These are phyloP conservation scores for Rhododendron williamsianum DNA, from an alignment of 148 eudicot genomes.

Conservation along the genomic window DNA sequence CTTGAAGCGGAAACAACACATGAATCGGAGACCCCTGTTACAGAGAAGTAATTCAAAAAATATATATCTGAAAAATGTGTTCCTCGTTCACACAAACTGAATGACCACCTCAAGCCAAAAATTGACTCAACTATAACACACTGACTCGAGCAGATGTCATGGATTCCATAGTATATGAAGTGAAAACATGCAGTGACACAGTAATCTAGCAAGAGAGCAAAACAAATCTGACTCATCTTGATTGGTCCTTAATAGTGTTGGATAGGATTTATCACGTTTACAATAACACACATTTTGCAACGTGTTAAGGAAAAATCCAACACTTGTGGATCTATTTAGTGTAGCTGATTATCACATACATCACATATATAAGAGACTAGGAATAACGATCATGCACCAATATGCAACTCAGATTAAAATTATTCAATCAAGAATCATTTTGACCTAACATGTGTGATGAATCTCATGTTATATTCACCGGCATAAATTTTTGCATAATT, in stretches of 20 bases:
- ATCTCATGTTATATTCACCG: neutral
- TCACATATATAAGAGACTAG: neutral
- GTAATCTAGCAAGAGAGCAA: neutral
- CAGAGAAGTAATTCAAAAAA: neutral
- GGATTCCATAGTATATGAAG: neutral
- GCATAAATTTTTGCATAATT: neutral
- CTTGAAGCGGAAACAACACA: conserved; percentile 95
- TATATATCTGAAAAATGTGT: neutral
- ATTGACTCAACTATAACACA: neutral
- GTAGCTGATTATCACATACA: neutral
- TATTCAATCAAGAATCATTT: neutral
- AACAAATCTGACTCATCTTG: neutral
- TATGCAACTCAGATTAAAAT: neutral
- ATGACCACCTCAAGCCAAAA: neutral
- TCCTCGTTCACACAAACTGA: neutral
- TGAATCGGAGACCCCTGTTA: conserved; percentile 67
- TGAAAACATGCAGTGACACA: neutral
- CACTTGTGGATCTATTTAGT: neutral
- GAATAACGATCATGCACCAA: neutral
- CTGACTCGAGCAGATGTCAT: neutral
- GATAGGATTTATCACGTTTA: neutral
- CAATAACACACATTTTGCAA: neutral
- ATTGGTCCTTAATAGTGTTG: neutral
- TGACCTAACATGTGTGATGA: neutral
- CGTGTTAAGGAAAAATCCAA: neutral